A percentile compares a stretch with the other conserved stretches of the same genome.
phyloP scores from a whole-genome alignment of 2,329 filamentous ascomycete species.

The Meredithiella fracta region DNA sequence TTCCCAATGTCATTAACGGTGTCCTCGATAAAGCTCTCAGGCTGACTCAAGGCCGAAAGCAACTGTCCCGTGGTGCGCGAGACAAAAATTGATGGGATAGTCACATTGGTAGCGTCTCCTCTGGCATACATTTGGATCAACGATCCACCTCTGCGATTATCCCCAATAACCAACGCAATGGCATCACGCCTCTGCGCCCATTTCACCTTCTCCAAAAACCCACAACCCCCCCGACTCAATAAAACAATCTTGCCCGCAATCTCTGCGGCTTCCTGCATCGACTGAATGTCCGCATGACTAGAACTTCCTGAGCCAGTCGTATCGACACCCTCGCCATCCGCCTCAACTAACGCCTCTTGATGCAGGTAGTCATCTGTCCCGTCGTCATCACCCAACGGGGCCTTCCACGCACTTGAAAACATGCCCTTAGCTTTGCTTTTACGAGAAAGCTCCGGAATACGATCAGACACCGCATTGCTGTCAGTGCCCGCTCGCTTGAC shows the following conservation, averaged over 20 bases:
- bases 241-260: constrained; percentile 87
- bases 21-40: constrained; percentile 46
- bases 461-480: constrained; percentile 17
- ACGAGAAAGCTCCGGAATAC: neutral
- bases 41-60: constrained; percentile 70
- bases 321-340: constrained; percentile 19
- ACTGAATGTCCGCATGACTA: constrained; percentile 78
- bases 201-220: constrained; percentile 91
- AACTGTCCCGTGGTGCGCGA: constrained; percentile 88
- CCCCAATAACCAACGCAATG: constrained; percentile 80
- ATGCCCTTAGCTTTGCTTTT: neutral
- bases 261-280: constrained; percentile 77
- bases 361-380: constrained; percentile 77
- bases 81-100: constrained; percentile 87
- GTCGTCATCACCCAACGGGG: constrained; percentile 24
- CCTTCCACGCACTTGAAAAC: constrained; percentile 16
- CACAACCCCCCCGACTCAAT: constrained; percentile 81
- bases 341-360: constrained; percentile 25
- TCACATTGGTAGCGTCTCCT: constrained; percentile 86
- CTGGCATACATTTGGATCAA: constrained; percentile 97
- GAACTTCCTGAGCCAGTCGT: constrained; percentile 25
- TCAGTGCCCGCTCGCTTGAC: neutral
- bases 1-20: constrained; percentile 44
- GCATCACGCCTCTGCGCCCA: constrained; percentile 89
- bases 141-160: constrained; percentile 75